These are phyloP conservation scores for Xerocomellus intermedius DNA, from an alignment of 768 basidiomycete species.

Conservation along the genomic window DNA sequence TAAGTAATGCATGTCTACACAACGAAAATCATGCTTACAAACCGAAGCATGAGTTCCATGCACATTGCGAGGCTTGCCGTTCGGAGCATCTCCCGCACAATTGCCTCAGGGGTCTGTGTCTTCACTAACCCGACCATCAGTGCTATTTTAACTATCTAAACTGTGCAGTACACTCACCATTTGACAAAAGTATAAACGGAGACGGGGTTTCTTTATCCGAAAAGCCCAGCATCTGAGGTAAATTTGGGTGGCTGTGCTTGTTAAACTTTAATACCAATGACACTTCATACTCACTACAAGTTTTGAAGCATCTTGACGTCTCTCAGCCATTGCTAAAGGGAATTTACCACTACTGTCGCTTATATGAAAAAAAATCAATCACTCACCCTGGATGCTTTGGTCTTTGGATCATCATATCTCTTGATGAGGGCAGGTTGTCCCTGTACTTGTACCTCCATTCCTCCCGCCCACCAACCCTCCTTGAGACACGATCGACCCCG, in stretches of 20 bases:
- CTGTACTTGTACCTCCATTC: slow-evolving; percentile 39
- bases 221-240: slow-evolving; percentile 53
- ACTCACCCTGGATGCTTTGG: slow-evolving; percentile 34
- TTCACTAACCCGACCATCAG: slow-evolving; percentile 34
- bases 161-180: slow-evolving; percentile 31
- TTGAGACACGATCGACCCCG: slow-evolving; percentile 36
- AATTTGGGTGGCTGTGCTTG: slow-evolving; percentile 44
- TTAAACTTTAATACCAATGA: not conserved
- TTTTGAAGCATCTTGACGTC: slow-evolving; percentile 52
- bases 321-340: slow-evolving; percentile 43
- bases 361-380: not conserved
- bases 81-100: slow-evolving; percentile 37
- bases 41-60: slow-evolving; percentile 33
- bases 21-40: slow-evolving; percentile 24
- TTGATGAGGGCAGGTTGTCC: slow-evolving; percentile 43
- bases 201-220: slow-evolving; percentile 44
- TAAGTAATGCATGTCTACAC: not conserved
- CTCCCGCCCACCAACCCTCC: slow-evolving; percentile 50
- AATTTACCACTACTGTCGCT: not conserved
- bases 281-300: slow-evolving; percentile 39
- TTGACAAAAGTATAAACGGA: slow-evolving; percentile 52
- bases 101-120: slow-evolving; percentile 41
- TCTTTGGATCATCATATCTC: slow-evolving; percentile 41
- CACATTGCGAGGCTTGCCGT: slow-evolving; percentile 39
- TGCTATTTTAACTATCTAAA: not conserved